phyloP scores from a whole-genome alignment of 2,329 filamentous ascomycete genomes.

The Xylariaceae sp. region DNA sequence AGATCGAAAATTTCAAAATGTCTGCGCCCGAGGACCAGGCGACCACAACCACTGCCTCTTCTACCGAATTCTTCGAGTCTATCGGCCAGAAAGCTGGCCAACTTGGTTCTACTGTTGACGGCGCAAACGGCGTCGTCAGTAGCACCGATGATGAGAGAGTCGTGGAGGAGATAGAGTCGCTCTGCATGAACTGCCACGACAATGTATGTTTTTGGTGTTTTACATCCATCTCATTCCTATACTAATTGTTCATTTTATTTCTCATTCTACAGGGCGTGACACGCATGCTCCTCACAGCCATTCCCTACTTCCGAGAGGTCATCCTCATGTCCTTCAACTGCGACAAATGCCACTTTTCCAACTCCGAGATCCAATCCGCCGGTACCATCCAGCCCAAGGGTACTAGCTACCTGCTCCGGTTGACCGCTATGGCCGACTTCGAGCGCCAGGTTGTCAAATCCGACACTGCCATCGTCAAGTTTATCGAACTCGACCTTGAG shows the following conservation, averaged over 20 bases:
- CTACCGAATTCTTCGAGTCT: slow-evolving; percentile 56
- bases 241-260: slow-evolving; percentile 8
- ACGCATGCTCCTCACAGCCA: slow-evolving; percentile 80
- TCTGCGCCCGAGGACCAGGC: slow-evolving; percentile 36
- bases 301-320: slow-evolving; percentile 96
- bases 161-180: slow-evolving; percentile 68
- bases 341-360: slow-evolving; percentile 81
- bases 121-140: slow-evolving; percentile 25
- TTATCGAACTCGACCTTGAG: slow-evolving; percentile 90
- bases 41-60: slow-evolving; percentile 28
- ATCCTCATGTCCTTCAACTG: slow-evolving; percentile 97
- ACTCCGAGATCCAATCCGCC: slow-evolving; percentile 91
- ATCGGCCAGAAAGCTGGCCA: slow-evolving; percentile 60
- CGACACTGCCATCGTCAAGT: slow-evolving; percentile 77
- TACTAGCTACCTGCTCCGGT: slow-evolving; percentile 74
- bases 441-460: slow-evolving; percentile 88
- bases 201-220: slow-evolving; percentile 53
- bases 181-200: slow-evolving; percentile 83
- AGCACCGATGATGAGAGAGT: slow-evolving; percentile 43
- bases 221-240: not conserved
- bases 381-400: slow-evolving; percentile 89
- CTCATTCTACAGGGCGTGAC: slow-evolving; percentile 64
- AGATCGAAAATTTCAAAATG: slow-evolving; percentile 34
- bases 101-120: slow-evolving; percentile 40
- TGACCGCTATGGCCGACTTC: slow-evolving; percentile 71